These are phyloP conservation scores for Tinospora cordifolia DNA, from an alignment of 164 flowering plant genomes.

Conservation along the genomic window DNA sequence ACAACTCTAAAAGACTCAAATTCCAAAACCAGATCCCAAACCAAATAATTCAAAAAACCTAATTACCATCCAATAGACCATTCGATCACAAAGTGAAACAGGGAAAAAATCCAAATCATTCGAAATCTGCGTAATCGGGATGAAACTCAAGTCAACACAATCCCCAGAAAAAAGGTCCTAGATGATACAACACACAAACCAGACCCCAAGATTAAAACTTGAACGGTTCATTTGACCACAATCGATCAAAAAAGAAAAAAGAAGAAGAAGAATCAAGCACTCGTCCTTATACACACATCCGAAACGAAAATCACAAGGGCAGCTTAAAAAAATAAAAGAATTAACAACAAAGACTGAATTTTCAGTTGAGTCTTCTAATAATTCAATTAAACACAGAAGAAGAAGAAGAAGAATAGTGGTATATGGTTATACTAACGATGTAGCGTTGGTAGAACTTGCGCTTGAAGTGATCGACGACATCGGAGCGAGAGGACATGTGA, in stretches of 20 bases:
- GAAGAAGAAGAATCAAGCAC: too few species aligned
- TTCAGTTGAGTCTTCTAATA: too few species aligned
- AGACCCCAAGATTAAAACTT: not conserved
- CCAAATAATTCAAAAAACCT: too few species aligned
- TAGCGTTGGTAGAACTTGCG: conserved; percentile 93
- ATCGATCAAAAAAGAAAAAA: too few species aligned
- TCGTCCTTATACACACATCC: too few species aligned
- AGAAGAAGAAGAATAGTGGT: not conserved
- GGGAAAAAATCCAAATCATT: not conserved
- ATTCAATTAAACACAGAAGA: not conserved
- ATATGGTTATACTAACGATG: conserved; percentile 41
- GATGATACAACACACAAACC: not conserved
- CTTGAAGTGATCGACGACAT: conserved; percentile 80
- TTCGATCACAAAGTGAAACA: too few species aligned
- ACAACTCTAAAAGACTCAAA: not conserved
- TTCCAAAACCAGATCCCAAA: too few species aligned
- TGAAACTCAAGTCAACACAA: not conserved
- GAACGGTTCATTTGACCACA: too few species aligned
- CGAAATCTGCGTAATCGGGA: not conserved
- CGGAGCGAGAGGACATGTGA: conserved; percentile 74
- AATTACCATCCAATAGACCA: too few species aligned
- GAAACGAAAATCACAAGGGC: too few species aligned
- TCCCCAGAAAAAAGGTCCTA: not conserved
- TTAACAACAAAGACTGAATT: too few species aligned
- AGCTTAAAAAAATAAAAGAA: too few species aligned